Evolutionary conservation across 306 rosid genomes (phyloP).

Genomic region (cucumber (Cucumis sativus)): DNA sequence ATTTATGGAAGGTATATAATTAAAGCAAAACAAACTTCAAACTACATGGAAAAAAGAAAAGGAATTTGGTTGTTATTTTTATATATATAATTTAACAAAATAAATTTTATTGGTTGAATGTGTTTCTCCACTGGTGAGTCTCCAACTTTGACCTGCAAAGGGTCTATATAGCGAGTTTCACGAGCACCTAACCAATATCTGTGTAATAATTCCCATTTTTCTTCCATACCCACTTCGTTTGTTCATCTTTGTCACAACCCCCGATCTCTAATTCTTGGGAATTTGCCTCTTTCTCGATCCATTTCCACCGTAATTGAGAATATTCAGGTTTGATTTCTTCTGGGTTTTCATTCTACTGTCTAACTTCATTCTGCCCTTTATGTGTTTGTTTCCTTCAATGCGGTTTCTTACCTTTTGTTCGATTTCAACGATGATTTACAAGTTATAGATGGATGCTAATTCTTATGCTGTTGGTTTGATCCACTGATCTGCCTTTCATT

Average conservation of each 20-base stretch:
- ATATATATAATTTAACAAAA: too few species aligned
- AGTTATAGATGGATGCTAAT: neutral
- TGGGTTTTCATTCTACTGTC: neutral
- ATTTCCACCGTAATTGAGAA: neutral
- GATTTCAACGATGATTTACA: neutral
- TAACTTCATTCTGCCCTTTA: neutral
- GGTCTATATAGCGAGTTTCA: neutral
- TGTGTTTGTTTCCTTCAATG: neutral
- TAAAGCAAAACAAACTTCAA: too few species aligned
- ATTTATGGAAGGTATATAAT: too few species aligned
- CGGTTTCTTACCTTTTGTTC: neutral
- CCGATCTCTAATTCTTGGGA: neutral
- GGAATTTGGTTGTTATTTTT: too few species aligned
- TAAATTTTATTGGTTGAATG: too few species aligned
- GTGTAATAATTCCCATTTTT: neutral
- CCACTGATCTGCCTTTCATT: neutral
- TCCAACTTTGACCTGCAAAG: neutral
- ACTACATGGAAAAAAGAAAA: too few species aligned
- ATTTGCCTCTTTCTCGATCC: neutral
- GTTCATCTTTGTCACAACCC: neutral
- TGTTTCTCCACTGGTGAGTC: too few species aligned
- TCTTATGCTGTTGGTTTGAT: neutral
- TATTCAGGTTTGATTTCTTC: slow-evolving; percentile 4
- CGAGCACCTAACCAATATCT: neutral
- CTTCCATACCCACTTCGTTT: neutral